Percentiles rank a stretch among this genome's conserved stretches.
phyloP scores from a whole-genome alignment of 129 eudicot genomes.

The Chrysanthemum lavandulifolium region DNA sequence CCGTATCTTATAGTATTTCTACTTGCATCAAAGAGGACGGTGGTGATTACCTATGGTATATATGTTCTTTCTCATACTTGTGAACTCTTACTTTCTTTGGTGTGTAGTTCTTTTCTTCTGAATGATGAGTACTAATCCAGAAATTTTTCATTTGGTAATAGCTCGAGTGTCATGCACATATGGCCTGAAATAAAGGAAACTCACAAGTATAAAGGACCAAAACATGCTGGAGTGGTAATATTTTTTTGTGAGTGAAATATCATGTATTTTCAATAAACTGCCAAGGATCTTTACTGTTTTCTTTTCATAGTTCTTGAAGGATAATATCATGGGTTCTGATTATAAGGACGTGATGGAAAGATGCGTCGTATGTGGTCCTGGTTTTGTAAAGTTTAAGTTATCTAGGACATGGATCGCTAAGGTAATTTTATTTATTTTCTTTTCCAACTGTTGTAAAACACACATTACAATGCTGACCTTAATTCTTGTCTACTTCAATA shows the following conservation, averaged over 20 bases:
- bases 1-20: too few relatives aligned
- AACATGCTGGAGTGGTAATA: too few relatives aligned
- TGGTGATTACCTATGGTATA: too few relatives aligned
- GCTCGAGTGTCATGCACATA: too few relatives aligned
- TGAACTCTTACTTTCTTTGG: too few relatives aligned
- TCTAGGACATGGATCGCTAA: not conserved
- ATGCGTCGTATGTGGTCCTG: not conserved
- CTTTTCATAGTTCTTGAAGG: not conserved
- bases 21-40: too few relatives aligned
- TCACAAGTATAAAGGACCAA: too few relatives aligned
- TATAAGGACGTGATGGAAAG: not conserved
- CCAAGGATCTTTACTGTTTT: not conserved
- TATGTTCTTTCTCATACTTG: too few relatives aligned
- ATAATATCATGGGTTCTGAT: not conserved
- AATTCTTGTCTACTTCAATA: not conserved
- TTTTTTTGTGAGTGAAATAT: not conserved
- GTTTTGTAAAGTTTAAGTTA: conserved; percentile 3
- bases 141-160: too few relatives aligned
- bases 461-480: not conserved
- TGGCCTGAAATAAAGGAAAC: too few relatives aligned
- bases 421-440: not conserved
- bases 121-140: too few relatives aligned
- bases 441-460: not conserved
- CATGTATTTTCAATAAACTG: not conserved
- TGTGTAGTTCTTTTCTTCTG: too few relatives aligned